Percentiles rank a stretch among this genome's conserved stretches.
Evolutionary conservation across 139 green algal species (phyloP).

Genomic region (Dunaliella primolecta): DNA sequence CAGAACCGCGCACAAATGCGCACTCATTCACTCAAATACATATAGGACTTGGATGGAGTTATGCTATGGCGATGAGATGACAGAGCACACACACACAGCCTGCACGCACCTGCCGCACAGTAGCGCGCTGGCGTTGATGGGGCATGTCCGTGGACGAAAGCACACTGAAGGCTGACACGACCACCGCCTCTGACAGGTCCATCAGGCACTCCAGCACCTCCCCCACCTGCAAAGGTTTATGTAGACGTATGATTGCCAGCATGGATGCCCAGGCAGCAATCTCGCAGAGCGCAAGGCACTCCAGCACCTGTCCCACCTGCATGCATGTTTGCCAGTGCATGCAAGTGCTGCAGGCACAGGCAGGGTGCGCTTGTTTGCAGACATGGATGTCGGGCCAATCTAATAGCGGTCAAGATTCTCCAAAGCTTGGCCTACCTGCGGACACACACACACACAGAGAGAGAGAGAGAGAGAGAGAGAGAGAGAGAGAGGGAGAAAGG

Average conservation of each 20-base stretch:
- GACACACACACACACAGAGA: neutral
- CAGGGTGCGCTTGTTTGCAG: too few relatives aligned
- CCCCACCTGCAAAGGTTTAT: neutral
- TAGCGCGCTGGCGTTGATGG: neutral
- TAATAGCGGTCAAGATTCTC: too few relatives aligned
- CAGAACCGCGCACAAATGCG: neutral
- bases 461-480: too few relatives aligned
- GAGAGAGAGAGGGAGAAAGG: too few relatives aligned
- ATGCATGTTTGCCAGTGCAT: too few relatives aligned
- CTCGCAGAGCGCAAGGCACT: too few relatives aligned
- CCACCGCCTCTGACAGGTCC: constrained; percentile 27
- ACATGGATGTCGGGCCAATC: too few relatives aligned
- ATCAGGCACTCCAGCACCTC: constrained; percentile 28
- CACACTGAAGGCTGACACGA: neutral
- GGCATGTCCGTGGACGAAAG: neutral
- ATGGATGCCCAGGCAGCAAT: too few relatives aligned
- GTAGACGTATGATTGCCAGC: neutral
- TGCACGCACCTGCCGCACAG: neutral
- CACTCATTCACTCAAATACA: neutral
- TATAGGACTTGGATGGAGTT: too few relatives aligned
- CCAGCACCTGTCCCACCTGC: neutral
- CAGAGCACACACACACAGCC: neutral
- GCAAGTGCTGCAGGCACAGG: too few relatives aligned
- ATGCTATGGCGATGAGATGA: too few relatives aligned
- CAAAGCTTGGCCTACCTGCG: neutral